These are phyloP conservation scores for Giardia muris DNA, from an alignment of 208 protist genomes.

Conservation along the genomic window DNA sequence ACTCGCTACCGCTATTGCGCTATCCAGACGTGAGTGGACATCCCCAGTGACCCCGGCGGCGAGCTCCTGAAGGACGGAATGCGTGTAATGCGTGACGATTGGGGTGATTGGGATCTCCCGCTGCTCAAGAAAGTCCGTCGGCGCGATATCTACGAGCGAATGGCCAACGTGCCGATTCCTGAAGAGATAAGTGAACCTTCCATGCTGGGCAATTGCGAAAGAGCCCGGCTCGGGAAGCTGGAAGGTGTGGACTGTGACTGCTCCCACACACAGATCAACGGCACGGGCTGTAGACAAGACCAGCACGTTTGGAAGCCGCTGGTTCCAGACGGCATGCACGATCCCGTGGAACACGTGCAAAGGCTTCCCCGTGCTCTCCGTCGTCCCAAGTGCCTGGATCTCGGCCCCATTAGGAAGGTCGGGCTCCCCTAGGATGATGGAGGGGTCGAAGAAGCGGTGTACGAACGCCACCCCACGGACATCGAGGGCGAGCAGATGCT, in stretches of 20 bases:
- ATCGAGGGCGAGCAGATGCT: background rate
- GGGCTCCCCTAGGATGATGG: background rate
- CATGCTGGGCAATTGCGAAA: background rate
- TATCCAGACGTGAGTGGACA: background rate
- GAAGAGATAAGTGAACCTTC: background rate
- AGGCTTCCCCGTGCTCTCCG: background rate
- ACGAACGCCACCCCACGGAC: background rate
- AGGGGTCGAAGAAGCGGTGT: background rate
- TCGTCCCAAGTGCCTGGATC: background rate
- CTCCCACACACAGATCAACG: background rate
- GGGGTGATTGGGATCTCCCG: slow-evolving; percentile 2
- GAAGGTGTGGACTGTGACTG: background rate
- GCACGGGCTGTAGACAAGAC: background rate
- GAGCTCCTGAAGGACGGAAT: background rate
- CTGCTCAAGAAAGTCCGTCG: background rate
- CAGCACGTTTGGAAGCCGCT: background rate
- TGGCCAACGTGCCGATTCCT: background rate
- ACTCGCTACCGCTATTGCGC: background rate
- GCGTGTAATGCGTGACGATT: background rate
- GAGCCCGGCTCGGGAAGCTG: background rate
- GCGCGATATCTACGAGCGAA: background rate
- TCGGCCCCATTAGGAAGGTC: background rate
- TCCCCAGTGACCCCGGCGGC: background rate
- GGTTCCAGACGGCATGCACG: background rate
- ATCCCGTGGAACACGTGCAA: background rate